These are phyloP conservation scores for Rehmannia glutinosa DNA, from an alignment of 257 asterid genomes.

Conservation along the genomic window DNA sequence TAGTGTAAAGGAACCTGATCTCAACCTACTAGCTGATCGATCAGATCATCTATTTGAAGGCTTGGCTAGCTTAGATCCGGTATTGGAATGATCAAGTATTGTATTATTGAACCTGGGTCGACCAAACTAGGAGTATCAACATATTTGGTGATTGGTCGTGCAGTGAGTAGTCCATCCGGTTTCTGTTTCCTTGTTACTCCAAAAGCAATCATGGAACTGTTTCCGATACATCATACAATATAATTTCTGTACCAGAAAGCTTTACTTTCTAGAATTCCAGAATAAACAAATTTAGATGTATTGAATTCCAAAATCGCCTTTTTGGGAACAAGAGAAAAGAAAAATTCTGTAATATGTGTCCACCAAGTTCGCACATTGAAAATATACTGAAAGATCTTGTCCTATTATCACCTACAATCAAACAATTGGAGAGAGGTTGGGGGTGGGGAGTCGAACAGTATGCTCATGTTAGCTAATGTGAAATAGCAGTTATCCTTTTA, in stretches of 20 bases:
- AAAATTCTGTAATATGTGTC: no score
- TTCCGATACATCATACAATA: not conserved
- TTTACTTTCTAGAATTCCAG: no score
- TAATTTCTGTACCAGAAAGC: no score
- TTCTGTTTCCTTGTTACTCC: not conserved
- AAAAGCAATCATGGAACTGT: no score
- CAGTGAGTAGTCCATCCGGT: not conserved
- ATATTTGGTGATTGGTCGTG: not conserved
- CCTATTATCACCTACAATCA: not conserved
- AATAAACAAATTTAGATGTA: no score
- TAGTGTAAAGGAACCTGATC: not conserved
- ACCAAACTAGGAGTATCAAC: not conserved
- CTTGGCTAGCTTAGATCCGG: not conserved
- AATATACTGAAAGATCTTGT: no score
- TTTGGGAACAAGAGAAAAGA: no score
- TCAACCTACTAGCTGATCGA: not conserved
- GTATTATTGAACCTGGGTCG: not conserved
- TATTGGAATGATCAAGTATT: not conserved
- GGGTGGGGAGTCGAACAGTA: not conserved
- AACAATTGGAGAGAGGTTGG: not conserved
- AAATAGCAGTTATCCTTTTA: not conserved
- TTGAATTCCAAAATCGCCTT: no score
- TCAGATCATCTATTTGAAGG: no score
- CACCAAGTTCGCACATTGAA: no score
- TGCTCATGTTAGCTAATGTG: not conserved